Percentiles rank a stretch among this genome's conserved stretches.
phyloP scores from a whole-genome alignment of 2,329 filamentous ascomycete species.

The Fusarium succisae region DNA sequence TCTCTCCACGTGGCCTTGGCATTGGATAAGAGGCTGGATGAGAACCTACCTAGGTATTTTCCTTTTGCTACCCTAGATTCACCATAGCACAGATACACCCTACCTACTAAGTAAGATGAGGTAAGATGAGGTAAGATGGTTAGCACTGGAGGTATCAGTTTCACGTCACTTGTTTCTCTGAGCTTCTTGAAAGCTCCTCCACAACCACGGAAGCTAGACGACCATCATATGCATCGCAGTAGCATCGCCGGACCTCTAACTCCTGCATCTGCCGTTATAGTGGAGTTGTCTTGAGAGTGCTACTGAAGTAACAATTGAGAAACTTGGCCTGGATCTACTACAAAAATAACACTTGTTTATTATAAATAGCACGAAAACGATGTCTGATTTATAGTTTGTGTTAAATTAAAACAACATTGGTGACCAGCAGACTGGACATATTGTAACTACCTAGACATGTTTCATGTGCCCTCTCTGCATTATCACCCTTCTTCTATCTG shows the following conservation, averaged over 20 bases:
- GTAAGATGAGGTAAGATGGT: no score
- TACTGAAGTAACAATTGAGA: not conserved
- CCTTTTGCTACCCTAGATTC: not conserved
- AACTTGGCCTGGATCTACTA: not conserved
- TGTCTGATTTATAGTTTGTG: not conserved
- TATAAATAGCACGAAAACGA: not conserved
- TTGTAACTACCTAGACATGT: not conserved
- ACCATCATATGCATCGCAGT: not conserved
- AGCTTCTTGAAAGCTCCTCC: not conserved
- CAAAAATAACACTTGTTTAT: not conserved
- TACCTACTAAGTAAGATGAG: not conserved
- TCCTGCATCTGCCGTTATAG: not conserved
- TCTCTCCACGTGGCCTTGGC: conserved; percentile 38
- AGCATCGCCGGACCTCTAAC: conserved; percentile 7
- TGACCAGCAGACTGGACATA: not conserved
- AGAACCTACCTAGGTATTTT: not conserved
- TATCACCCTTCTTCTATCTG: not conserved
- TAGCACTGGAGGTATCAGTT: not conserved
- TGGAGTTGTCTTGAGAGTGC: not conserved
- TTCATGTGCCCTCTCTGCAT: not conserved
- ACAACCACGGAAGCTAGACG: not conserved
- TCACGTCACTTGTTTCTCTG: not conserved
- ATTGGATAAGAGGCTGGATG: conserved; percentile 31
- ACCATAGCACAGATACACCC: not conserved
- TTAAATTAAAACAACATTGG: not conserved